Percentiles rank a stretch among this genome's conserved stretches.
These are phyloP conservation scores for Cladophialophora exuberans DNA, from an alignment of 2,329 filamentous ascomycete genomes.

Conservation along the genomic window DNA sequence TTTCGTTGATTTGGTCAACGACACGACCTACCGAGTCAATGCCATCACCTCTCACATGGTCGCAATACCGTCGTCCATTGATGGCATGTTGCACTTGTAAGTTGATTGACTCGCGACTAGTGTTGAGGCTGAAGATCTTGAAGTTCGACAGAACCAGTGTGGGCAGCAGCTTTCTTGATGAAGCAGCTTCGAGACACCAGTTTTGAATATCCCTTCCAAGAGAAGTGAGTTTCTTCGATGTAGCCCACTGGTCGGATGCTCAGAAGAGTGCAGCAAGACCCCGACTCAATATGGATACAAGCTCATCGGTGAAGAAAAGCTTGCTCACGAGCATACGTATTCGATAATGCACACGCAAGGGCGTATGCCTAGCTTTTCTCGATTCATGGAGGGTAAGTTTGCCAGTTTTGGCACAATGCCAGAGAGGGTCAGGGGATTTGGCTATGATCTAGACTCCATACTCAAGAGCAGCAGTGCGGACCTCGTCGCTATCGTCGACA, in stretches of 20 bases:
- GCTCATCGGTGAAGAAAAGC: constrained; percentile 37
- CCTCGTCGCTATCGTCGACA: constrained; percentile 36
- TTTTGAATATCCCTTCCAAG: constrained; percentile 42
- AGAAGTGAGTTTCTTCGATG: no score
- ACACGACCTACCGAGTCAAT: constrained; percentile 40
- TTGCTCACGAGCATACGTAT: constrained; percentile 41
- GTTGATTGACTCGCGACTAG: constrained; percentile 5
- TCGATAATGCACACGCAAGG: constrained; percentile 41
- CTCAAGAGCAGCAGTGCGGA: neutral
- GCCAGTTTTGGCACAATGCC: constrained; percentile 40
- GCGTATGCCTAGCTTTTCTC: constrained; percentile 45
- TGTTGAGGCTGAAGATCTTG: neutral
- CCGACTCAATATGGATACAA: constrained; percentile 42
- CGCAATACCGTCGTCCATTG: constrained; percentile 39
- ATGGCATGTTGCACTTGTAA: constrained; percentile 45
- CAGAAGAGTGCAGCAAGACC: no score
- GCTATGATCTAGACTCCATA: constrained; percentile 38
- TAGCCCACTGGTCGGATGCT: no score
- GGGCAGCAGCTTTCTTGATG: constrained; percentile 42
- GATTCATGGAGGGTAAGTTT: constrained; percentile 46
- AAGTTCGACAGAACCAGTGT: constrained; percentile 42
- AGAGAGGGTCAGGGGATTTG: constrained; percentile 36
- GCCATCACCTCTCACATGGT: constrained; percentile 41
- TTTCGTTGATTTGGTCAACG: constrained; percentile 39
- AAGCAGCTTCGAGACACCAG: constrained; percentile 39